These are phyloP conservation scores for Austroboletus eburneus DNA, from an alignment of 768 basidiomycete species.

Conservation along the genomic window DNA sequence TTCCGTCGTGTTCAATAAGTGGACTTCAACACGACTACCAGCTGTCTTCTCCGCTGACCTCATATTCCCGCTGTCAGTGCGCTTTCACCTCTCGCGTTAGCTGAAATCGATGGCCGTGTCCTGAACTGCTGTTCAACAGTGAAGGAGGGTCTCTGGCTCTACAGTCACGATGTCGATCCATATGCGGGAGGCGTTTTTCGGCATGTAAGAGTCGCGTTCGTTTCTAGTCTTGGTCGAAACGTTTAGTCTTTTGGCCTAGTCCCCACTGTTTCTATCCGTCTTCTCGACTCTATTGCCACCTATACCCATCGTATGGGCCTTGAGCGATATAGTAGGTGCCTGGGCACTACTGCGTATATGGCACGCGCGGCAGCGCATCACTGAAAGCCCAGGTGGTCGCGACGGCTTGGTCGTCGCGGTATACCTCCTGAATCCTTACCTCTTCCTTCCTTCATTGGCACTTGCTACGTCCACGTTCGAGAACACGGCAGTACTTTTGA, in stretches of 20 bases:
- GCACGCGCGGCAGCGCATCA: slow-evolving; percentile 54
- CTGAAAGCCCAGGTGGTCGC: slow-evolving; percentile 37
- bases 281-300: slow-evolving; percentile 69
- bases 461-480: slow-evolving; percentile 82
- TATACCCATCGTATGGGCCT: slow-evolving; percentile 64
- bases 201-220: slow-evolving; percentile 55
- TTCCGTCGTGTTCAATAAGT: slow-evolving; percentile 39
- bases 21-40: slow-evolving; percentile 66
- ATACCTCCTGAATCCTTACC: slow-evolving; percentile 88
- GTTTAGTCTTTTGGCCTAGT: slow-evolving; percentile 41
- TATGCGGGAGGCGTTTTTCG: slow-evolving; percentile 84
- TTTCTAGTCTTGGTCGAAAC: background rate
- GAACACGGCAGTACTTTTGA: slow-evolving; percentile 62
- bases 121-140: slow-evolving; percentile 44
- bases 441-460: slow-evolving; percentile 74
- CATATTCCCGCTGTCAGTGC: slow-evolving; percentile 68
- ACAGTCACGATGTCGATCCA: slow-evolving; percentile 72
- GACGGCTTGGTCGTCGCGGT: slow-evolving; percentile 60
- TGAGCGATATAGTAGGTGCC: slow-evolving; percentile 63
- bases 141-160: slow-evolving; percentile 84
- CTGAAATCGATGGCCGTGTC: slow-evolving; percentile 2
- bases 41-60: slow-evolving; percentile 77
- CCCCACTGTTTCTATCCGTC: slow-evolving; percentile 71
- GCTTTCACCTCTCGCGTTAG: background rate
- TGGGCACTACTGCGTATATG: slow-evolving; percentile 67